Base-by-base conservation (phyloP, 2,329 filamentous ascomycete species). In the Cytospora piceae region DNA sequence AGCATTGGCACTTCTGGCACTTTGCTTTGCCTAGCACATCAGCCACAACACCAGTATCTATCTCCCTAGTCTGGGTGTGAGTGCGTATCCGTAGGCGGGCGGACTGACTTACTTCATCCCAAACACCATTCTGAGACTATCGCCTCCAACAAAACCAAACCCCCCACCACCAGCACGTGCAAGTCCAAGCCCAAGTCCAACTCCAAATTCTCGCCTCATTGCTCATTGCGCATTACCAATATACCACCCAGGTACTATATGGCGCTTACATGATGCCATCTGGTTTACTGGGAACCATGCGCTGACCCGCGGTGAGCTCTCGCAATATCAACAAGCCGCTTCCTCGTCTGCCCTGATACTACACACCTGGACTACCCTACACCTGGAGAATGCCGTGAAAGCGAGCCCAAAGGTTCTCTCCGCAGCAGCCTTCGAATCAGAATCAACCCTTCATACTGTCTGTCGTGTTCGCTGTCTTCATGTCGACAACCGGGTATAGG, bases 231-330 rank as follows among this genome's bases (percentile, higher is more conserved):
- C 8, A 42, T 20, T 20, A 14, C 39, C 32, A 34, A 34, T 34
- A 8, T 34, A 37, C 34, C 12, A 37, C 34, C 46, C 24, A 12
- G 17, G 7, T 14, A 14, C 9, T 49, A 56, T 54, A 63, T 63
- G 61, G 61, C 61, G 61, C 61, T 63, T 57, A 57, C 53, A 63
- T 63, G 61, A 63, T 63, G 61, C 55, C 61, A n/a, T 49, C 24
- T 46, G 17, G 53, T 39, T 22, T 57, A 32, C 49, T 57, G 55
- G 61, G 42, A 51, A 57, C 27, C 53, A 51, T 22, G 39, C 39
- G 61, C 61, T 46, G 53, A 63, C 52, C 53, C 61, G 24, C n/a
- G n/a, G n/a, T 49, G 46, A 24, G 8, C 46, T 24, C 46, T 49
- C n/a, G 46, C 46, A 24, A 49, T 49, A 49, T n/a, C 46, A 24